These are phyloP conservation scores for Suhomyces sp. DNA, from an alignment of 805 yeast species.

Conservation along the genomic window DNA sequence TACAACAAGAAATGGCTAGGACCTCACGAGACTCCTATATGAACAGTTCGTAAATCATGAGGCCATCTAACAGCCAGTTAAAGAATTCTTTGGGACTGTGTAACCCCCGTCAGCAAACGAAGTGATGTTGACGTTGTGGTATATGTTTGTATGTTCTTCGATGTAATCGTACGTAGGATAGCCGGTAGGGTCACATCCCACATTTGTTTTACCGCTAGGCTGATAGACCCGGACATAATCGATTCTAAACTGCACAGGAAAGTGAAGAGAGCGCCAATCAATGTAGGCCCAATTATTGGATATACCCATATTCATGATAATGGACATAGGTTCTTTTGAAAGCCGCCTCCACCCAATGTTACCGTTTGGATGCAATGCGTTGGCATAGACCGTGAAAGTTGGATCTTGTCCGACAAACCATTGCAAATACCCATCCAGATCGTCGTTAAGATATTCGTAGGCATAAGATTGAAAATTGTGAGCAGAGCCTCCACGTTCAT, in stretches of 20 bases:
- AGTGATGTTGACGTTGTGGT: conserved; percentile 66
- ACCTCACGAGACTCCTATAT: not conserved
- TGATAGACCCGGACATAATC: conserved; percentile 92
- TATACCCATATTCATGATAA: conserved; percentile 82
- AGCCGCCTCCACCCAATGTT: conserved; percentile 81
- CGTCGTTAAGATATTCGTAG: conserved; percentile 73
- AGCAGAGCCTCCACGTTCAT: conserved; percentile 55
- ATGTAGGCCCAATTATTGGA: conserved; percentile 93
- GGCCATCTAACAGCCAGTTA: conserved; percentile 16
- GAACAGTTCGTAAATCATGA: conserved; percentile 3
- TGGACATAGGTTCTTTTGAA: conserved; percentile 90
- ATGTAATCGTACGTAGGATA: conserved; percentile 88
- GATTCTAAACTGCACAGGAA: conserved; percentile 74
- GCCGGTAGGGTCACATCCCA: conserved; percentile 84
- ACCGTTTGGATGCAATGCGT: conserved; percentile 85
- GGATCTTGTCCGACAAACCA: conserved; percentile 88
- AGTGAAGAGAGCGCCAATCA: conserved; percentile 76
- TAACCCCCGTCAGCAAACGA: conserved; percentile 75
- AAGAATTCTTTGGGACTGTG: conserved; percentile 36
- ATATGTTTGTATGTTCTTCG: conserved; percentile 63
- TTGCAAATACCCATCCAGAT: conserved; percentile 65
- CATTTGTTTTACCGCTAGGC: conserved; percentile 55
- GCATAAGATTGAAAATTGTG: conserved; percentile 69
- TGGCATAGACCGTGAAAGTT: conserved; percentile 68
- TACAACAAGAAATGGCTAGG: not conserved